These are phyloP conservation scores for Lumnitzera littorea DNA, from an alignment of 345 rosid species.

Conservation along the genomic window DNA sequence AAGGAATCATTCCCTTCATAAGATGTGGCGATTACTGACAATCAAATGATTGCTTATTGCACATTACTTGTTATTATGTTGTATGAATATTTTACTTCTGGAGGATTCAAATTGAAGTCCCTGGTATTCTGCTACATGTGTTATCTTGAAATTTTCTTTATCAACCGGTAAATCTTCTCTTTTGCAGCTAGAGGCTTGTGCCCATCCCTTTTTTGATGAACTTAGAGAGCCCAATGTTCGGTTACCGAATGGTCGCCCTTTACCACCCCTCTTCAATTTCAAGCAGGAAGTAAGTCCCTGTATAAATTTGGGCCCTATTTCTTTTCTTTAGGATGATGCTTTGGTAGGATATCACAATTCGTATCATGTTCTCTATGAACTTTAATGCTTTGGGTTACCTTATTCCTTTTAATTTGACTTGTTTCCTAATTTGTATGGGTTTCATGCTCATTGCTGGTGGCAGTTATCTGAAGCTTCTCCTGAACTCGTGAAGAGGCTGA, in stretches of 20 bases:
- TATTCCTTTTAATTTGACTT: no score
- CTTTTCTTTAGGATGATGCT: no score
- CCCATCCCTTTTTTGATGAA: slow-evolving; percentile 64
- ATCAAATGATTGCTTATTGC: no score
- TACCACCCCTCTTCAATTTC: slow-evolving; percentile 60
- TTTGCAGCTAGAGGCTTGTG: slow-evolving; percentile 58
- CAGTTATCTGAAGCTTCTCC: slow-evolving; percentile 67
- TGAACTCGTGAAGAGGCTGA: slow-evolving; percentile 75
- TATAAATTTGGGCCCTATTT: no score
- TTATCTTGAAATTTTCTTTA: background rate
- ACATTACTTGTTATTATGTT: background rate
- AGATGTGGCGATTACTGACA: no score
- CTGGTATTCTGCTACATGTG: background rate
- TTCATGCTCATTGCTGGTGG: slow-evolving; percentile 11
- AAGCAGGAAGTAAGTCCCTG: slow-evolving; percentile 17
- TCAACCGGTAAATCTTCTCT: background rate
- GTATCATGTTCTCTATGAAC: no score
- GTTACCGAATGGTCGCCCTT: slow-evolving; percentile 46
- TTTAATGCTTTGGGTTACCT: no score
- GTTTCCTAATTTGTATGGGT: no score
- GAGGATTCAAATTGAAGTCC: background rate
- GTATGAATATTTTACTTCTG: background rate
- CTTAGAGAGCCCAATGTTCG: slow-evolving; percentile 57
- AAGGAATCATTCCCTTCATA: no score
- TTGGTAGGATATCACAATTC: no score